Evolutionary conservation across 768 basidiomycete genomes (phyloP), one percentile per base, ranked within the genome.

Genomic region (Phylloporus arenicola): DNA sequence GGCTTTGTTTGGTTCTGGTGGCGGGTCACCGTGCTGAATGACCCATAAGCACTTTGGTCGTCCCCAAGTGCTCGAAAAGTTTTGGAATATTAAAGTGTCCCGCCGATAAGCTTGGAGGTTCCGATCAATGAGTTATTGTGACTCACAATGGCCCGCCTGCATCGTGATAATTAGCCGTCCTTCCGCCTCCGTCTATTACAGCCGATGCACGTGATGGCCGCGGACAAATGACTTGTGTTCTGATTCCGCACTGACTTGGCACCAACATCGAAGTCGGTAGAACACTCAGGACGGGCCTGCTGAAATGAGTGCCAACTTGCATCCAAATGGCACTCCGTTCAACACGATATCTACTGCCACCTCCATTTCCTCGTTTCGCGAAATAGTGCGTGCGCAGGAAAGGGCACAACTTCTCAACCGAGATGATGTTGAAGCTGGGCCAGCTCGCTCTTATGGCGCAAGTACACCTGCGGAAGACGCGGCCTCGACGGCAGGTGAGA

Each of bases 1-100:
- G 64, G 45, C 44, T 9, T 42, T 69, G 16, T 68, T 69, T 68
- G 62, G 48, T 30, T 51, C 33, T 4, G 27, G 62, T 68, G 68
- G 64, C 66, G 31, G 48, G 45, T 19, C n/a, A n/a, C n/a, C n/a
- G 39, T 3, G 22, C 11, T 19, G n/a, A 14, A 14, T 4, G 33
- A 12, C 8, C 50, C 52, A 12, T 51, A 54, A n/a, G n/a, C n/a
- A n/a, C n/a, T 24, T 40, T 22, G 48, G 54, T 11, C 46, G 17
- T 30, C 8, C 27, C 7, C 27, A 5, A 5, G 22, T 5, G 6
- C 27, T 29, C 2, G 27, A 29, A 29, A 29, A 29, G 3, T 8
- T 6, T 29, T 29, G 27, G 27, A 29, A 24, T 5, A 24, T 5
- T 24, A 24, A 24, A 24, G 22, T 5, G 25, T 6, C 25, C 25